A percentile compares a stretch with the other conserved stretches of the same genome.
These are phyloP conservation scores for Boeremia lycopersici DNA, from an alignment of 2,329 filamentous ascomycete genomes.

Conservation along the genomic window DNA sequence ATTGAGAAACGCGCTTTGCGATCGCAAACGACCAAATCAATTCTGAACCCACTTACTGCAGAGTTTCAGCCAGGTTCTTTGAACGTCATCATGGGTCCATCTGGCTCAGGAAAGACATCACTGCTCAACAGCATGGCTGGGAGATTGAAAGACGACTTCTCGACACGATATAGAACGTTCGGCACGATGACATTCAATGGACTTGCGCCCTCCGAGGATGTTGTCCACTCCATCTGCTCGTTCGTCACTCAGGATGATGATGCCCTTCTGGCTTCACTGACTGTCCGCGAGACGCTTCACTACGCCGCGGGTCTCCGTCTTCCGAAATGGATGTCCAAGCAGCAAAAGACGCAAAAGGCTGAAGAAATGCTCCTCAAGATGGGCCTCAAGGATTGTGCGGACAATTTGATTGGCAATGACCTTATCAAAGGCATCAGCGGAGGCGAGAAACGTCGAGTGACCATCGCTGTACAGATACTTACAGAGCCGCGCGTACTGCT, in stretches of 20 bases:
- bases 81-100: constrained; percentile 82
- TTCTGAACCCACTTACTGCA: constrained; percentile 70
- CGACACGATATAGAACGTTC: constrained; percentile 65
- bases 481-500: constrained; percentile 75
- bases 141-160: constrained; percentile 65
- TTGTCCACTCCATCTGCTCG: constrained; percentile 73
- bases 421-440: constrained; percentile 79
- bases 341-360: constrained; percentile 70
- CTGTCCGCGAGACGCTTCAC: constrained; percentile 75
- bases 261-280: constrained; percentile 73
- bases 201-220: constrained; percentile 68
- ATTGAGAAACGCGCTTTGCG: constrained; percentile 65
- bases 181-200: constrained; percentile 74
- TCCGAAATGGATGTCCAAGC: constrained; percentile 70
- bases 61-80: constrained; percentile 71
- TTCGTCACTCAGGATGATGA: constrained; percentile 83
- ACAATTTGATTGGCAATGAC: constrained; percentile 74
- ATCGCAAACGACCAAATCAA: constrained; percentile 58
- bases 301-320: constrained; percentile 71
- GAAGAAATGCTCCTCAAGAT: constrained; percentile 76
- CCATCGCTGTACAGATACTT: constrained; percentile 77
- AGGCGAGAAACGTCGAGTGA: constrained; percentile 78
- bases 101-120: constrained; percentile 77
- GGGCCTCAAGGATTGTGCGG: constrained; percentile 78
- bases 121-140: constrained; percentile 75